These are phyloP conservation scores for Epicoccum sorghinum DNA, from an alignment of 2,329 filamentous ascomycete genomes.

Conservation along the genomic window DNA sequence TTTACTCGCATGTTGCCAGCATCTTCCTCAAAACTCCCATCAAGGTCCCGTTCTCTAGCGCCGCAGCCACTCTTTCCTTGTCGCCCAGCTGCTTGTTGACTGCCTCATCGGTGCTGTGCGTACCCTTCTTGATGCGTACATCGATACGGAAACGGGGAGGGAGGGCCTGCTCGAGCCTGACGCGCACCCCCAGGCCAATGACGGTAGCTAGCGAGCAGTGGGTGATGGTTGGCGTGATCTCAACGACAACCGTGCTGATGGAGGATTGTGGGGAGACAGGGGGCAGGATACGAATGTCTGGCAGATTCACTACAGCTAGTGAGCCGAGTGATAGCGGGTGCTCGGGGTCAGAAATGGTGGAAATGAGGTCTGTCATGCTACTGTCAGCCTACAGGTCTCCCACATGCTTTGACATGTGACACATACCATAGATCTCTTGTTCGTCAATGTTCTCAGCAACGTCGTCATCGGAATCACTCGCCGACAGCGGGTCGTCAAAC, in stretches of 20 bases:
- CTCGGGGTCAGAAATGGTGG: slow-evolving; percentile 93
- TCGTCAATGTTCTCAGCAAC: slow-evolving; percentile 86
- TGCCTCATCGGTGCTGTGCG: slow-evolving; percentile 92
- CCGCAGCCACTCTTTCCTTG: slow-evolving; percentile 94
- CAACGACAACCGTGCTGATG: slow-evolving; percentile 78
- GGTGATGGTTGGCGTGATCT: slow-evolving; percentile 94
- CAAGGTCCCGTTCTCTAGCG: slow-evolving; percentile 89
- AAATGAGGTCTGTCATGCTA: slow-evolving; percentile 75
- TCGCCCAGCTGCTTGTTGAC: slow-evolving; percentile 96
- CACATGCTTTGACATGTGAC: slow-evolving; percentile 3
- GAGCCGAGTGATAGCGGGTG: slow-evolving; percentile 93
- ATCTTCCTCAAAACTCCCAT: slow-evolving; percentile 91
- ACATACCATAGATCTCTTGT: slow-evolving; percentile 89
- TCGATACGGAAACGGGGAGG: slow-evolving; percentile 92
- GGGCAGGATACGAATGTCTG: slow-evolving; percentile 81
- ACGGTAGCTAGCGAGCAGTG: slow-evolving; percentile 97
- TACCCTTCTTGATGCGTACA: slow-evolving; percentile 92
- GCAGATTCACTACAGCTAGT: slow-evolving; percentile 92
- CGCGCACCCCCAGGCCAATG: slow-evolving; percentile 90
- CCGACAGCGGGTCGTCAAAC: slow-evolving; percentile 48
- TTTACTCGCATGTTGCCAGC: slow-evolving; percentile 79
- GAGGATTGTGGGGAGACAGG: slow-evolving; percentile 66
- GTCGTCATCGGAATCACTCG: slow-evolving; percentile 60
- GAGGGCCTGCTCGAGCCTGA: slow-evolving; percentile 86
- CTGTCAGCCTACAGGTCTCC: slow-evolving; percentile 24